These are phyloP conservation scores for Colletotrichum sp. DNA, from an alignment of 2,329 filamentous ascomycete genomes.

Conservation along the genomic window DNA sequence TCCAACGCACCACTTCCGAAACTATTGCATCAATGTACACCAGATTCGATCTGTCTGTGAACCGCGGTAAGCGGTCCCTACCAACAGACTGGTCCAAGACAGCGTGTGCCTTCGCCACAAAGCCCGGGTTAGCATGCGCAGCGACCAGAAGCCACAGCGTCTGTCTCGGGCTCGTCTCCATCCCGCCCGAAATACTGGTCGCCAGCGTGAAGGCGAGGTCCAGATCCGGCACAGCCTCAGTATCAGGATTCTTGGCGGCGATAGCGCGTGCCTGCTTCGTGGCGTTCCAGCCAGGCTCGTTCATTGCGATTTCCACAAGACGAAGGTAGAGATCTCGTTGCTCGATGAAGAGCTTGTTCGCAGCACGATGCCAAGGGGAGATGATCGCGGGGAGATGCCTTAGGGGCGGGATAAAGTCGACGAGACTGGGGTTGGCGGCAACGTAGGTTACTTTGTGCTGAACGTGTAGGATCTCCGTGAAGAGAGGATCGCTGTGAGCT, in stretches of 20 bases:
- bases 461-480: constrained; percentile 27
- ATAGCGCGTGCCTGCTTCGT: constrained; percentile 31
- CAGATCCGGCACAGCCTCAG: constrained; percentile 26
- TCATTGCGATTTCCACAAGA: constrained; percentile 26
- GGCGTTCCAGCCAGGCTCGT: constrained; percentile 33
- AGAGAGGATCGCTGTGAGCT: constrained; percentile 26
- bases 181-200: constrained; percentile 32
- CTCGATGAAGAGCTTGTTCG: constrained; percentile 34
- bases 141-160: constrained; percentile 36
- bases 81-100: constrained; percentile 47
- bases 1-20: constrained; percentile 50
- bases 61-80: constrained; percentile 38
- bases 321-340: constrained; percentile 29
- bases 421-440: constrained; percentile 34
- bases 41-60: constrained; percentile 40
- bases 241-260: constrained; percentile 30
- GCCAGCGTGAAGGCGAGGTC: constrained; percentile 38
- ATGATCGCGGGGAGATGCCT: constrained; percentile 41
- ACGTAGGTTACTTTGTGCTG: constrained; percentile 29
- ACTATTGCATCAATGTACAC: constrained; percentile 47
- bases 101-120: constrained; percentile 35
- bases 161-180: constrained; percentile 34
- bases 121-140: constrained; percentile 30
- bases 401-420: constrained; percentile 46
- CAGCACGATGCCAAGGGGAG: constrained; percentile 37